phyloP scores from a whole-genome alignment of 2,329 filamentous ascomycete species.

The Bipolaris bicolor region DNA sequence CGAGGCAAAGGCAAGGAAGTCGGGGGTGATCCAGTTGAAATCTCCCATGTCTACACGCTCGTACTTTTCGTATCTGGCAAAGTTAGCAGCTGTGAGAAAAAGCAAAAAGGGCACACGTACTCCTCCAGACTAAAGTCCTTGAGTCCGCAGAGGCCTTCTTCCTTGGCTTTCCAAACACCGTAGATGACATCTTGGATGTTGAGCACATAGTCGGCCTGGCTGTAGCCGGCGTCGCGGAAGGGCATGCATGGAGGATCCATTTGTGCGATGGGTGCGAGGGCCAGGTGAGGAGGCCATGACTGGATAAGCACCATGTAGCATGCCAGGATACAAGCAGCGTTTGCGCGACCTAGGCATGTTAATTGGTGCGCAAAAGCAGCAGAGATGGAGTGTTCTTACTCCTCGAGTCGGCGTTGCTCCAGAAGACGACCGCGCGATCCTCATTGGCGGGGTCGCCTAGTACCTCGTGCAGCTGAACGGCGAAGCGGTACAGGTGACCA shows the following conservation, averaged over 20 bases:
- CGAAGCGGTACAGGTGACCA: conserved; percentile 94
- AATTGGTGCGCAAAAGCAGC: conserved; percentile 15
- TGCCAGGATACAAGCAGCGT: conserved; percentile 91
- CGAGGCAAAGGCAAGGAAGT: conserved; percentile 95
- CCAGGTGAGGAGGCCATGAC: conserved; percentile 94
- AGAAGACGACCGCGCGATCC: conserved; percentile 90
- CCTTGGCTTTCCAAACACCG: conserved; percentile 98
- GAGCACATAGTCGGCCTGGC: conserved; percentile 94
- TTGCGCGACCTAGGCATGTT: conserved; percentile 72
- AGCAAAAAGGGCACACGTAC: conserved; percentile 50
- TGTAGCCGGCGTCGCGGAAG: conserved; percentile 97
- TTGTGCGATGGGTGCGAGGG: conserved; percentile 92
- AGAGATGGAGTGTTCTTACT: conserved; percentile 63
- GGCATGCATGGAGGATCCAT: conserved; percentile 98
- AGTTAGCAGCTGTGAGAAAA: conserved; percentile 22
- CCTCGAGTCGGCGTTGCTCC: conserved; percentile 88
- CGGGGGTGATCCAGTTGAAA: conserved; percentile 98
- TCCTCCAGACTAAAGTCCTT: conserved; percentile 96
- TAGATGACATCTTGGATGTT: conserved; percentile 98
- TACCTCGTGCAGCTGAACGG: conserved; percentile 93
- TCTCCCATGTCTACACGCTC: conserved; percentile 98
- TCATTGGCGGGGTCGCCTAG: conserved; percentile 90
- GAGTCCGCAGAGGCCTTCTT: conserved; percentile 87
- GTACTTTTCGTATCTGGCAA: conserved; percentile 80
- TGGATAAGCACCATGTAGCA: conserved; percentile 99